Percentiles rank a stretch among this genome's conserved stretches.
phyloP scores from a whole-genome alignment of 352 stramenopile genomes.

The Phytophthora citrophthora region DNA sequence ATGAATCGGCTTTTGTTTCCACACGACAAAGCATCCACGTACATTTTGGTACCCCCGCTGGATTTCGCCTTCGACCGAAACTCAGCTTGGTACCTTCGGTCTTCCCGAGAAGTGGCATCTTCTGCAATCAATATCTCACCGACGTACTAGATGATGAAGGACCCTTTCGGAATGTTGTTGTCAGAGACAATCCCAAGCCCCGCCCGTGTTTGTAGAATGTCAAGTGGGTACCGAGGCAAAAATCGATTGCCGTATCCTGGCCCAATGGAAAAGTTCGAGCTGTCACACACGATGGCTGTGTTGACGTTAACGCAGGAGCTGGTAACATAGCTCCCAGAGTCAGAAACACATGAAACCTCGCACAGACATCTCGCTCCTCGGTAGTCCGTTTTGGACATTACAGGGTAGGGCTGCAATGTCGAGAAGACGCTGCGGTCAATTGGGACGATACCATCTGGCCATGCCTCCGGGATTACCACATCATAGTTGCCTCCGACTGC shows the following conservation, averaged over 20 bases:
- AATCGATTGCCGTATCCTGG: background rate
- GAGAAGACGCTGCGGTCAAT: background rate
- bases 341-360: background rate
- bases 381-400: background rate
- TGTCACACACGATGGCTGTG: background rate
- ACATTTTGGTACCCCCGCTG: background rate
- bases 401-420: background rate
- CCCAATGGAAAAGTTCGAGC: background rate
- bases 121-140: background rate
- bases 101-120: background rate
- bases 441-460: background rate
- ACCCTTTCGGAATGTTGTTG: background rate
- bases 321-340: background rate
- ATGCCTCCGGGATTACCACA: background rate
- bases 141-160: background rate
- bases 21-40: background rate
- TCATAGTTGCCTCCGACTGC: background rate
- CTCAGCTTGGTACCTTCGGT: background rate
- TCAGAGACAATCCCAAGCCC: background rate
- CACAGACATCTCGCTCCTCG: background rate
- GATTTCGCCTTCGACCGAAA: background rate
- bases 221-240: too few species aligned
- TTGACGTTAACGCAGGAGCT: background rate
- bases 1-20: constrained; percentile 1
- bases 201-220: background rate